These are phyloP conservation scores for Camelina sativa DNA, from an alignment of 345 rosid genomes.

Conservation along the genomic window DNA sequence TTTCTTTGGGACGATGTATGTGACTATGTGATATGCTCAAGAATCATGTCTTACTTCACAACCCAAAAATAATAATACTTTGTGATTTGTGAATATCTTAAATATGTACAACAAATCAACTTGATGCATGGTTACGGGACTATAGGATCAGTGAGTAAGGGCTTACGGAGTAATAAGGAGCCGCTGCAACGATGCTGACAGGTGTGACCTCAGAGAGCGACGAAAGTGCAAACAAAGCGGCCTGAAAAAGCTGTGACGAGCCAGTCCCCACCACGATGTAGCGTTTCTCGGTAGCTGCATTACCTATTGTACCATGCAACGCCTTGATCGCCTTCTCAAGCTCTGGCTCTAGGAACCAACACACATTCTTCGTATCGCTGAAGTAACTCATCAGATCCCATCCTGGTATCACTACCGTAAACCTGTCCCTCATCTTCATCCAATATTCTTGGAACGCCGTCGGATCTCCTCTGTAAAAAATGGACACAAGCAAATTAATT, in stretches of 20 bases:
- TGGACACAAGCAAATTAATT: not conserved
- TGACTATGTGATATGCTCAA: not conserved
- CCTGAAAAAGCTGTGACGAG: constrained; percentile 75
- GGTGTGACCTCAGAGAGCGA: constrained; percentile 53
- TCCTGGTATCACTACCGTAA: constrained; percentile 60
- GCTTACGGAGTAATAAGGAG: constrained; percentile 85
- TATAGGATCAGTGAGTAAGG: not conserved
- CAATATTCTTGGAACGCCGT: constrained; percentile 65
- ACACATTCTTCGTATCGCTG: constrained; percentile 52
- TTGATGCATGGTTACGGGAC: not conserved
- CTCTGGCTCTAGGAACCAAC: constrained; percentile 81
- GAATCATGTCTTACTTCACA: not conserved
- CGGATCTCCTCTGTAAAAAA: constrained; percentile 78
- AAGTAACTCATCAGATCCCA: constrained; percentile 84
- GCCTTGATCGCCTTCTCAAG: constrained; percentile 67
- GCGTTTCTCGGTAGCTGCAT: constrained; percentile 57
- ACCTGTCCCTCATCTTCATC: constrained; percentile 59
- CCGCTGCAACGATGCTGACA: constrained; percentile 71
- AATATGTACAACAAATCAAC: not conserved
- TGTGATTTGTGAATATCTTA: not conserved
- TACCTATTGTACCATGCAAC: constrained; percentile 63
- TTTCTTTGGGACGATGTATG: too few relatives aligned
- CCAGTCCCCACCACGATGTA: constrained; percentile 81
- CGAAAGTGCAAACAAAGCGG: constrained; percentile 70
- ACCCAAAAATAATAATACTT: not conserved